phyloP scores from a whole-genome alignment of 208 protist species.

The Leishmania tarentolae region DNA sequence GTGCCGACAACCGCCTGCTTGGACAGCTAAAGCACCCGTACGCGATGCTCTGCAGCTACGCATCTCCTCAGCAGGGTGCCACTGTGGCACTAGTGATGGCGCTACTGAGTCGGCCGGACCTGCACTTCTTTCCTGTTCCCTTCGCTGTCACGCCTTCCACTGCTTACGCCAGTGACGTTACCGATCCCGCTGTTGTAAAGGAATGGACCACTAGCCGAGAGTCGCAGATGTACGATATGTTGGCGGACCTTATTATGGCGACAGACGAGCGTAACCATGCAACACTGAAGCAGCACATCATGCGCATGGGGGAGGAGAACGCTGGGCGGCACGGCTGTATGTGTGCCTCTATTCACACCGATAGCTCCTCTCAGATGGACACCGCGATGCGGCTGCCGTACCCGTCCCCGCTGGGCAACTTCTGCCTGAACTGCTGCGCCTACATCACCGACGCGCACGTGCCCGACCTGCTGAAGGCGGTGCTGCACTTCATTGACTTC shows the following conservation, averaged over 20 bases:
- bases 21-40: constrained; percentile 59
- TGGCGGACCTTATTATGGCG: constrained; percentile 61
- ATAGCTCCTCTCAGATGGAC: background rate
- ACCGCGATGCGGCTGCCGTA: background rate
- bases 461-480: constrained; percentile 49
- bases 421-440: constrained; percentile 40
- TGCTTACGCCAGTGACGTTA: background rate
- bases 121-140: constrained; percentile 49
- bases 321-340: constrained; percentile 44
- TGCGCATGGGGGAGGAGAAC: constrained; percentile 40
- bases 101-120: constrained; percentile 48
- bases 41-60: constrained; percentile 46
- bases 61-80: constrained; percentile 58
- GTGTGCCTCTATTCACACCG: constrained; percentile 19
- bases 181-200: constrained; percentile 11
- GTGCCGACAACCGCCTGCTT: constrained; percentile 83
- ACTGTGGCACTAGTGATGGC: constrained; percentile 52
- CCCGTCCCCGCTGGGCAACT: constrained; percentile 11
- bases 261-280: constrained; percentile 65
- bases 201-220: constrained; percentile 50
- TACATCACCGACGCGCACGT: constrained; percentile 62
- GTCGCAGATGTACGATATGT: constrained; percentile 46
- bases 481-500: constrained; percentile 59
- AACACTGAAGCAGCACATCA: constrained; percentile 25
- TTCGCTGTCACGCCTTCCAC: background rate